Percentiles rank a stretch among this genome's conserved stretches.
These are phyloP conservation scores for Arctium lappa DNA, from an alignment of 129 eudicot genomes.

Conservation along the genomic window DNA sequence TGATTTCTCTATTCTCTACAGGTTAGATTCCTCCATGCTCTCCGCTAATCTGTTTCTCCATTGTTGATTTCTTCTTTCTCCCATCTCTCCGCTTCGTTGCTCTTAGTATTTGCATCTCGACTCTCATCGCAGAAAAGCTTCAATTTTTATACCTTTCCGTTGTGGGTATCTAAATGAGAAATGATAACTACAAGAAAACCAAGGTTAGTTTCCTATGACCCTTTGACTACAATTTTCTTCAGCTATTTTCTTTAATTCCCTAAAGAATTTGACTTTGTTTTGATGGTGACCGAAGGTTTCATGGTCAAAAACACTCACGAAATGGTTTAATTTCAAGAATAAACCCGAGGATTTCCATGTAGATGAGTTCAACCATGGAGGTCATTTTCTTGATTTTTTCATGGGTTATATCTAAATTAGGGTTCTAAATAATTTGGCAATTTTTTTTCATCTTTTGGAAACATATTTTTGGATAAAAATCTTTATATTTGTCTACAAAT, in stretches of 20 bases:
- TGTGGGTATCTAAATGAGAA: constrained; percentile 49
- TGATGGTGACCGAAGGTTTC: constrained; percentile 52
- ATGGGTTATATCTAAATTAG: too few species aligned
- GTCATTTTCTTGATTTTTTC: constrained; percentile 20
- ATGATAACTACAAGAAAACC: constrained; percentile 70
- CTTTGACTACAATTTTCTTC: too few species aligned
- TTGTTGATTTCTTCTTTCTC: too few species aligned
- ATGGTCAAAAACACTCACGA: constrained; percentile 81
- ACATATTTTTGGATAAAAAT: constrained; percentile 26
- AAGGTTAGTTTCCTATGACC: constrained; percentile 50
- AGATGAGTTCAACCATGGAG: constrained; percentile 53
- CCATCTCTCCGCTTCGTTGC: too few species aligned
- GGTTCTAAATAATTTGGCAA: too few species aligned
- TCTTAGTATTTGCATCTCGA: too few species aligned
- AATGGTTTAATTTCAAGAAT: constrained; percentile 84
- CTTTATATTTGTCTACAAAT: not conserved
- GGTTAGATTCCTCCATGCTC: too few species aligned
- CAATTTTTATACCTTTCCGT: too few species aligned
- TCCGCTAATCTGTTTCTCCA: too few species aligned
- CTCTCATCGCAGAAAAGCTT: too few species aligned
- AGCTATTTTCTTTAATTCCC: constrained; percentile 2
- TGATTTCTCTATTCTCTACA: too few species aligned
- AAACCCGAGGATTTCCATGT: constrained; percentile 84
- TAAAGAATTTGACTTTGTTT: constrained; percentile 19
- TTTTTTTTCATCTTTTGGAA: not conserved